Conservation (phyloP, 345 rosid genomes). For the Rubroshorea leprosula region DNA sequence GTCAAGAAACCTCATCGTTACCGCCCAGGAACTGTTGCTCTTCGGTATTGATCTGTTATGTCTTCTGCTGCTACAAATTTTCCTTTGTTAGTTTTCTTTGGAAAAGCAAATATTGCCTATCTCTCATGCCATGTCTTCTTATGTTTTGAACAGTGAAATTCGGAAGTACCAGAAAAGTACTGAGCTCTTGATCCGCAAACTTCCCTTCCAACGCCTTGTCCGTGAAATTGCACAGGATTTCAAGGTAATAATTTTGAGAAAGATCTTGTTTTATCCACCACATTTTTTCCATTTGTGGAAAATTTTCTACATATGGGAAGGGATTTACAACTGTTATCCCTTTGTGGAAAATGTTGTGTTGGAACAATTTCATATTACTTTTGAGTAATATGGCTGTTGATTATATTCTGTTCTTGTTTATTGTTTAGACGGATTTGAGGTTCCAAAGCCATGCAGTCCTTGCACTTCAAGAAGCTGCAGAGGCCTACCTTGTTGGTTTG, state of each 20-base stretch:
- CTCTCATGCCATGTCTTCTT: not conserved
- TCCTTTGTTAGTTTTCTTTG: not conserved
- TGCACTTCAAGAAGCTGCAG: constrained; percentile 44
- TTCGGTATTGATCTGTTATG: constrained; percentile 20
- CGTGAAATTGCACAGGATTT: constrained; percentile 60
- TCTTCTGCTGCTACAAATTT: not conserved
- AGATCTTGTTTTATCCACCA: not conserved
- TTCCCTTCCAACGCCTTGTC: constrained; percentile 55
- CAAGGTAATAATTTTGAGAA: constrained; percentile 28
- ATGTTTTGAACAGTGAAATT: constrained; percentile 29
- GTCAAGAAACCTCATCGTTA: constrained; percentile 60
- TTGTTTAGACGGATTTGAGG: constrained; percentile 35
- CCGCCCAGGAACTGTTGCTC: constrained; percentile 57
- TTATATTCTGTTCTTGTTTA: not conserved
- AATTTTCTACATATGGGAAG: no score
- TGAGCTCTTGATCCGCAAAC: constrained; percentile 45
- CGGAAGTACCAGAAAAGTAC: constrained; percentile 49
- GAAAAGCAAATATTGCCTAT: not conserved
- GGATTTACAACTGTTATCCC: no score
- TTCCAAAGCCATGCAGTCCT: constrained; percentile 43
- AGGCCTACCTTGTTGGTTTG: constrained; percentile 40
- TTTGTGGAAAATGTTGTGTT: not conserved
- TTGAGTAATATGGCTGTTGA: not conserved
- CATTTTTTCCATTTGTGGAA: not conserved
- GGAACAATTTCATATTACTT: no score